Conservation (phyloP, 2,329 filamentous ascomycete genomes). For the Xylaria digitata region DNA sequence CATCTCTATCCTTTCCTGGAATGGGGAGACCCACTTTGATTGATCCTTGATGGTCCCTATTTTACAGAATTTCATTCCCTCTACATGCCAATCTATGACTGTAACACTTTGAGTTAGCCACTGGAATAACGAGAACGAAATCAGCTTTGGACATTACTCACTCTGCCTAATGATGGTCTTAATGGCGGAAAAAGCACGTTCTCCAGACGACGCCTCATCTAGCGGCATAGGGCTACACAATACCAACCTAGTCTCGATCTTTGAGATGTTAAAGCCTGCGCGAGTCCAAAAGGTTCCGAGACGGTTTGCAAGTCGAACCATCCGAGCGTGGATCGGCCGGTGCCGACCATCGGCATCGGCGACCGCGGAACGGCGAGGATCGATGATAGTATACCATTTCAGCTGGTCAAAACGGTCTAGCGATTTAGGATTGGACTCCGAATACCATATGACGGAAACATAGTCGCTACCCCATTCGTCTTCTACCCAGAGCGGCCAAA, state of each 20-base stretch:
- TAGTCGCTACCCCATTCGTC: slow-evolving; percentile 45
- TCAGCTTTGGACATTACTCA: slow-evolving; percentile 13
- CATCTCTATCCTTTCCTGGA: slow-evolving; percentile 45
- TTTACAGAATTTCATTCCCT: slow-evolving; percentile 8
- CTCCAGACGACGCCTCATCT: slow-evolving; percentile 44
- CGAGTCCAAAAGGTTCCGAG: slow-evolving; percentile 30
- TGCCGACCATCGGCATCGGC: slow-evolving; percentile 24
- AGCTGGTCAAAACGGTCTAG: slow-evolving; percentile 30
- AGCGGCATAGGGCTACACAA: slow-evolving; percentile 41
- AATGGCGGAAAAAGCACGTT: slow-evolving; percentile 44
- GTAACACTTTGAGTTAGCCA: slow-evolving; percentile 11
- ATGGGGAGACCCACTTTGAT: slow-evolving; percentile 44
- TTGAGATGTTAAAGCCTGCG: slow-evolving; percentile 26
- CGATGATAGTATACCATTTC: slow-evolving; percentile 38
- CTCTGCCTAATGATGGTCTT: slow-evolving; percentile 39
- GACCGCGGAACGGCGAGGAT: slow-evolving; percentile 40
- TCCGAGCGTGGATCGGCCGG: slow-evolving; percentile 25
- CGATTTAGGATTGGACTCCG: not conserved
- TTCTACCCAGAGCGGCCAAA: slow-evolving; percentile 48
- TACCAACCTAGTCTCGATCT: not conserved
- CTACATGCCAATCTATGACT: slow-evolving; percentile 32
- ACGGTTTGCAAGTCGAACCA: slow-evolving; percentile 20
- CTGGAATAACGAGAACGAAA: not conserved
- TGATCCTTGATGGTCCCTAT: slow-evolving; percentile 33
- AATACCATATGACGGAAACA: slow-evolving; percentile 41